Base-by-base conservation (phyloP, 2,329 filamentous ascomycete species). In the Rosellinia necatrix region DNA sequence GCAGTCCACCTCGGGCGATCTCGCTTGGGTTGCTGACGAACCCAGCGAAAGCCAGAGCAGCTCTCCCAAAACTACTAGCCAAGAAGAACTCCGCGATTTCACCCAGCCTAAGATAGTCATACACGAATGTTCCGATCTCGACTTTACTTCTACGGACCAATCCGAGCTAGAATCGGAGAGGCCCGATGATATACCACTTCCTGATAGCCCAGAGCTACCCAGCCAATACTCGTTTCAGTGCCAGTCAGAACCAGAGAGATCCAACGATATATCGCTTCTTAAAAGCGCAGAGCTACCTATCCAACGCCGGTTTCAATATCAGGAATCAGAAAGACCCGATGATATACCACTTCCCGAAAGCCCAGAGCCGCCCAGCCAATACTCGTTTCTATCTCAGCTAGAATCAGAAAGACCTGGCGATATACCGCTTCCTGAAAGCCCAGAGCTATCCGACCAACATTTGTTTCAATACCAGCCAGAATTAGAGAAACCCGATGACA, bases 11-110 rank as follows among this genome's bases (percentile, higher is more conserved):
- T 27, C 24, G 1, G 29, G 34, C 34, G n/a, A 17, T 2, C 29
- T 37, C 29, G 27, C 42, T 6, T 46, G 50, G 10, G 25, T 46
- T 30, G 12, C 27, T 19, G 24, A 40, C 19, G 43, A 57, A 34
- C 19, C 2, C 8, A 38, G 12, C 6, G 25, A 49, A 17, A 13
- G 13, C 8, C 3, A 9, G 2, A 15, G 30, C 10, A 8, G 32
- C 9, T 8, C 2, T 32, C 17, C 15, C 19, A 43, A 17, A 15
- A n/a, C 32, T 12, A 12, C 10, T 12, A 7, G 5, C 17, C 21
- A 32, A 25, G 27, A 49, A 38, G 17, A 15, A 10, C 1, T 12
- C 22, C 30, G 15, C 10, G 24, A 27, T 8, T n/a, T 42, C 9
- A 34, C 12, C 19, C 24, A 24, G 37, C 13, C n/a, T 10, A 25